These are phyloP conservation scores for Botryotinia narcissicola DNA, from an alignment of 2,329 filamentous ascomycete species.

Conservation along the genomic window DNA sequence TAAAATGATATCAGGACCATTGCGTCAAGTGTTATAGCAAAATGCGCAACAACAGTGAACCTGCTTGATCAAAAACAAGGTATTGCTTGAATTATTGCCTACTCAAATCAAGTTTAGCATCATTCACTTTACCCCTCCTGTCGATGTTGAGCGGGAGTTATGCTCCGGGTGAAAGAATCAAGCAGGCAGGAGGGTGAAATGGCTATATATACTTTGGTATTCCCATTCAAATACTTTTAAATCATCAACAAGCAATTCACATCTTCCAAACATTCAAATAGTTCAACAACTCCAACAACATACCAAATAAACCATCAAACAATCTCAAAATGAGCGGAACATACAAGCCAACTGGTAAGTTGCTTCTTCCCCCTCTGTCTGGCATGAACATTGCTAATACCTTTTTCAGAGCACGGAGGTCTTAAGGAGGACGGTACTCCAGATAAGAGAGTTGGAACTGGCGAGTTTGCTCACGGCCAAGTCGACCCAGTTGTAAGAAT, in stretches of 20 bases:
- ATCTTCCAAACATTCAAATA: not conserved
- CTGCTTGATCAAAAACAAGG: not conserved
- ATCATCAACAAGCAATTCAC: not conserved
- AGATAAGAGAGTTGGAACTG: slow-evolving; percentile 44
- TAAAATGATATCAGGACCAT: not conserved
- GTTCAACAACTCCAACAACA: not conserved
- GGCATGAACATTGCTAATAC: not conserved
- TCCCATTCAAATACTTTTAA: not conserved
- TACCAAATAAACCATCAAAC: slow-evolving; percentile 1
- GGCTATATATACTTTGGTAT: slow-evolving; percentile 1
- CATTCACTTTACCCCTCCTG: not conserved
- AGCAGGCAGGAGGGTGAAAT: not conserved
- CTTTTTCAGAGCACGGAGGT: slow-evolving; percentile 41
- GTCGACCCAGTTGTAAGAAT: slow-evolving; percentile 7
- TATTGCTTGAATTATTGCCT: not conserved
- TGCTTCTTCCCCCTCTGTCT: not conserved
- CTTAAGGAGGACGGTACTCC: slow-evolving; percentile 44
- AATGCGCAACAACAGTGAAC: not conserved
- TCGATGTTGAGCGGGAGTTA: not conserved
- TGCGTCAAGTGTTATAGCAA: not conserved
- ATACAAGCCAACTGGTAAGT: slow-evolving; percentile 27
- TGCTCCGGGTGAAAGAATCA: not conserved
- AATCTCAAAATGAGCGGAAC: slow-evolving; percentile 24
- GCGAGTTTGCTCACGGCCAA: slow-evolving; percentile 23
- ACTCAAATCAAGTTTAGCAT: not conserved